Evolutionary conservation across 75 land plant species (phyloP).

Genomic region (Sequoia sempervirens): DNA sequence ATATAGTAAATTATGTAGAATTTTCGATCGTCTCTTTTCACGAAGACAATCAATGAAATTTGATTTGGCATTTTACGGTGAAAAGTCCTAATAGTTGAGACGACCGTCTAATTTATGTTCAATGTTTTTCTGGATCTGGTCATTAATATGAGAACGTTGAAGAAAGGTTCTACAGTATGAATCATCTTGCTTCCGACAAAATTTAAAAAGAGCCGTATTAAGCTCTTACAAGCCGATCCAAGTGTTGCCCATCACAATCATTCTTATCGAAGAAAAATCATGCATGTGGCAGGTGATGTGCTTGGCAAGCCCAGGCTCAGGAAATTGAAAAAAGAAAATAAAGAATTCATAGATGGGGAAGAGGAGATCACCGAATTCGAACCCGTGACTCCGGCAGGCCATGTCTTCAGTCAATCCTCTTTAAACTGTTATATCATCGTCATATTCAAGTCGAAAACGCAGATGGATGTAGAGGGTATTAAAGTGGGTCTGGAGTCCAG

Average conservation of each 20-base stretch:
- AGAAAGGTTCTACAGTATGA: too few species aligned
- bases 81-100: too few species aligned
- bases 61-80: too few species aligned
- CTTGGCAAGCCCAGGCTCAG: constrained; percentile 2
- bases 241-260: not conserved
- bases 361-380: constrained; percentile 19
- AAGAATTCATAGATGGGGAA: not conserved
- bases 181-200: too few species aligned
- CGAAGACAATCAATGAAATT: too few species aligned
- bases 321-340: not conserved
- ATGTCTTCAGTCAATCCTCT: constrained; percentile 37
- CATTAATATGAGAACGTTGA: too few species aligned
- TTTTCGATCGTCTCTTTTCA: too few species aligned
- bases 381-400: constrained; percentile 67
- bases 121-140: too few species aligned
- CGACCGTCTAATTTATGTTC: too few species aligned
- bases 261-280: not conserved
- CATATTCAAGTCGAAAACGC: constrained; percentile 32
- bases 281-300: too few species aligned
- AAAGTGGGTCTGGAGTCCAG: constrained; percentile 37
- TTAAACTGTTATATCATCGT: constrained; percentile 49
- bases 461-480: constrained; percentile 25
- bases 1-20: too few species aligned
- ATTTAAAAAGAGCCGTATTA: too few species aligned
- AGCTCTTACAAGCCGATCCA: not conserved